Evolutionary conservation across 805 yeast species (phyloP).

Genomic region (Spathaspora girioi): DNA sequence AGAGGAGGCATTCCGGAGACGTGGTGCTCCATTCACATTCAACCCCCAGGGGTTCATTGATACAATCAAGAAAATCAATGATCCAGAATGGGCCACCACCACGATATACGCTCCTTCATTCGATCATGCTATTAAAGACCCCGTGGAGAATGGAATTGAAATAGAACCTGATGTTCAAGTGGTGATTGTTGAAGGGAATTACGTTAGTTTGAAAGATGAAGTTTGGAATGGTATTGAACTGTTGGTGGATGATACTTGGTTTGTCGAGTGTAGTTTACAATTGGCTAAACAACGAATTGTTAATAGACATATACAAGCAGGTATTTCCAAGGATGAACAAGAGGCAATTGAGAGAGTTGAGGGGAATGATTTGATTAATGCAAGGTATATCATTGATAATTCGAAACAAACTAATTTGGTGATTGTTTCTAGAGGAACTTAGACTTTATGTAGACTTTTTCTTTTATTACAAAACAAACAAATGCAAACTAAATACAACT

Average conservation of each 20-base stretch:
- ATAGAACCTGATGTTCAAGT: conserved; percentile 48
- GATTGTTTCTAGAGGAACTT: conserved; percentile 7
- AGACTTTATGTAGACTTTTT: background rate
- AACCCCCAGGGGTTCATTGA: conserved; percentile 46
- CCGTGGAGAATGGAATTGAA: conserved; percentile 49
- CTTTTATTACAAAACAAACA: background rate
- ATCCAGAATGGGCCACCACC: conserved; percentile 16
- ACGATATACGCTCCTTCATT: conserved; percentile 61
- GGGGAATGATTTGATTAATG: conserved; percentile 64
- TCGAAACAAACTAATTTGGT: conserved; percentile 15
- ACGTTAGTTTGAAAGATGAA: conserved; percentile 54
- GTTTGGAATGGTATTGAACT: conserved; percentile 54
- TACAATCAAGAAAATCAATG: conserved; percentile 16
- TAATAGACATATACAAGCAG: conserved; percentile 60
- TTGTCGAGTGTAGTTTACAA: conserved; percentile 44
- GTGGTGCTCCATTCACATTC: conserved; percentile 89
- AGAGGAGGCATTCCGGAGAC: conserved; percentile 50
- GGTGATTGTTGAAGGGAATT: conserved; percentile 73
- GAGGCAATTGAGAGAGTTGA: conserved; percentile 52
- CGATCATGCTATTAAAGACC: conserved; percentile 73
- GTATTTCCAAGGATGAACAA: conserved; percentile 43
- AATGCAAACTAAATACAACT: conserved; percentile 1
- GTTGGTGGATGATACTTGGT: conserved; percentile 45
- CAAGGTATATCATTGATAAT: conserved; percentile 31
- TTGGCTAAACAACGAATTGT: conserved; percentile 58